phyloP scores from a whole-genome alignment of 169 alveolate species.

The Plasmodium gonderi region DNA sequence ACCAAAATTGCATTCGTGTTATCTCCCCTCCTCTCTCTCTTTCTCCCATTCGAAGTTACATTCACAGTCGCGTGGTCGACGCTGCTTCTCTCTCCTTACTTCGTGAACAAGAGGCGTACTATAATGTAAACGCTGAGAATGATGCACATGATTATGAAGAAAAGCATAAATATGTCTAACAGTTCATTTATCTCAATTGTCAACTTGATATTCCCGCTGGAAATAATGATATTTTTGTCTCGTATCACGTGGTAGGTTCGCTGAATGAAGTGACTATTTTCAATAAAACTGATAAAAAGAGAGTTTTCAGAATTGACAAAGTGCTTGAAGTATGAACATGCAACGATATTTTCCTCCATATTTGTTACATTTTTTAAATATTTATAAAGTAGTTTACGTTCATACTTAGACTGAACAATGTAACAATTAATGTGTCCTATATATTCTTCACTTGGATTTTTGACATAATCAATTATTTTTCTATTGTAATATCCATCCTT shows the following conservation, averaged over 20 bases:
- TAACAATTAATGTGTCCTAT: conserved; percentile 55
- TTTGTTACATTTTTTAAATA: not conserved
- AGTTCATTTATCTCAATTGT: conserved; percentile 24
- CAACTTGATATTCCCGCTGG: conserved; percentile 15
- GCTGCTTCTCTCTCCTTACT: not conserved
- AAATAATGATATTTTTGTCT: conserved; percentile 11
- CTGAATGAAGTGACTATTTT: conserved; percentile 34
- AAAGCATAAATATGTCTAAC: conserved; percentile 3
- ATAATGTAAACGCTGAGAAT: not conserved
- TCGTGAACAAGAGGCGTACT: not conserved
- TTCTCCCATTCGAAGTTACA: too few species aligned
- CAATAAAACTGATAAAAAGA: conserved; percentile 15
- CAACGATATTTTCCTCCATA: not conserved
- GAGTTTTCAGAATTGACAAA: not conserved
- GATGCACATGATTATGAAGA: not conserved
- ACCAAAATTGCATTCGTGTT: not conserved
- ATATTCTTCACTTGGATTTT: conserved; percentile 1
- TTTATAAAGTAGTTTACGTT: conserved; percentile 9
- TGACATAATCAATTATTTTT: conserved; percentile 19
- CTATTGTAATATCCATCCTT: conserved; percentile 8
- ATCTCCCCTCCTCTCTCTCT: not conserved
- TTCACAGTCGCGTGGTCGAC: too few species aligned
- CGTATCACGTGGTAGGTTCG: conserved; percentile 33
- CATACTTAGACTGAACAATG: not conserved
- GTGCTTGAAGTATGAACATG: conserved; percentile 59